A percentile compares a stretch with the other conserved stretches of the same genome.
Conservation (phyloP, 352 stramenopile genomes). For the Phytopythium litorale region DNA sequence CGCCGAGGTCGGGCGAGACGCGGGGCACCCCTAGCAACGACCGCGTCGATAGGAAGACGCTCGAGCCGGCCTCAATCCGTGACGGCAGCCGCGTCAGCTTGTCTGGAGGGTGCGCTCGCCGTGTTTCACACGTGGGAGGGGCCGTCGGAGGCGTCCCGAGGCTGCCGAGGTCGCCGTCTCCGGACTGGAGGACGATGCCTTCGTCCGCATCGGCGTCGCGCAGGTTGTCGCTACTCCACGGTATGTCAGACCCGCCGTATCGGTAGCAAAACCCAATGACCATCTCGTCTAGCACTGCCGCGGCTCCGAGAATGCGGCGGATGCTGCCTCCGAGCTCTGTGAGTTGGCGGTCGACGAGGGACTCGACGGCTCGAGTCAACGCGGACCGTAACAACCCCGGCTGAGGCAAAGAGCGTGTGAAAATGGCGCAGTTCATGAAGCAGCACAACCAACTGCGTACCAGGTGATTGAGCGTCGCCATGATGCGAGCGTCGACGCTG, state of each 20-base stretch:
- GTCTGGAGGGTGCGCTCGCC: not conserved
- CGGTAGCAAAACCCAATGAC: not conserved
- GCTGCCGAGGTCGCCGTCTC: not conserved
- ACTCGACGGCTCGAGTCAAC: constrained; percentile 30
- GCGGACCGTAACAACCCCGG: constrained; percentile 32
- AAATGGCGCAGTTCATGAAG: not conserved
- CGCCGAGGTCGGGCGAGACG: not conserved
- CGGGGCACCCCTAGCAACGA: constrained; percentile 2
- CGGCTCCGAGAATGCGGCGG: not conserved
- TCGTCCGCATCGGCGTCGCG: not conserved
- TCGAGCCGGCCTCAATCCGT: not conserved
- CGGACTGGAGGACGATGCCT: not conserved
- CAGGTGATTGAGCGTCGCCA: constrained; percentile 25
- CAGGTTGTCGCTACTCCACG: not conserved
- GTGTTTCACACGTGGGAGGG: not conserved
- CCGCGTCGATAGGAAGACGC: constrained; percentile 1
- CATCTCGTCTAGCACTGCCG: not conserved
- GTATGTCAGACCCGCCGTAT: not conserved
- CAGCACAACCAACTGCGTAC: constrained; percentile 5
- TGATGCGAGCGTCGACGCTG: constrained; percentile 22
- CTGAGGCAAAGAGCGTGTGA: constrained; percentile 10
- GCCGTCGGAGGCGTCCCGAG: not conserved
- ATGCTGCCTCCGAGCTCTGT: not conserved
- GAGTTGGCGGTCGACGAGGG: constrained; percentile 30
- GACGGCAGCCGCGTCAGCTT: not conserved